phyloP scores from a whole-genome alignment of 495 filamentous ascomycete species.

The Lophium mytilinum region DNA sequence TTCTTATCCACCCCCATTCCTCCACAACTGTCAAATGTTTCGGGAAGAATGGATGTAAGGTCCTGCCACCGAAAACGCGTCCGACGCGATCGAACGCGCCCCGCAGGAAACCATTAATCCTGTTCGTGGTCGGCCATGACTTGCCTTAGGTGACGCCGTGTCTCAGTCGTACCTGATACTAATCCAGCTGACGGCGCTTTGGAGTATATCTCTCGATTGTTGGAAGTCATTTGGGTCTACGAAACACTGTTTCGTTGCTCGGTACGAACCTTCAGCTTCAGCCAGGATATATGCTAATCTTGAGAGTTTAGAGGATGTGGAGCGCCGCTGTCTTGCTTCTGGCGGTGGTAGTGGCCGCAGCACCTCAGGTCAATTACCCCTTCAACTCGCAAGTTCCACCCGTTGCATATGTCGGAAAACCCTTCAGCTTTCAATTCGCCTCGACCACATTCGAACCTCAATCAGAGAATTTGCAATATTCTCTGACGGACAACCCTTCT shows the following conservation, averaged over 20 bases:
- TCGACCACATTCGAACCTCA: slow-evolving; percentile 56
- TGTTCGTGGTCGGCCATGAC: background rate
- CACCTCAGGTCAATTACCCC: slow-evolving; percentile 51
- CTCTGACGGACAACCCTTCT: slow-evolving; percentile 50
- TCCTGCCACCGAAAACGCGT: background rate
- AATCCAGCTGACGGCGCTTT: too few species aligned
- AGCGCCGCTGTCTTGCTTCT: slow-evolving; percentile 2
- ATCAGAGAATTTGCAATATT: slow-evolving; percentile 48
- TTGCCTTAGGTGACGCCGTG: background rate
- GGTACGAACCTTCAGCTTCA: too few species aligned
- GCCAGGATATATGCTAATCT: background rate
- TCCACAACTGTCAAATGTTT: slow-evolving; percentile 1
- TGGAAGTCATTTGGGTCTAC: too few species aligned
- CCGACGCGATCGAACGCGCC: slow-evolving; percentile 10
- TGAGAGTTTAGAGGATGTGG: slow-evolving; percentile 1
- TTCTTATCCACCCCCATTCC: slow-evolving; percentile 6
- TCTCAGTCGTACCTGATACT: background rate
- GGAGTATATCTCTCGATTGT: too few species aligned
- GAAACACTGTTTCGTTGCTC: too few species aligned
- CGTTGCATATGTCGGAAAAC: slow-evolving; percentile 56
- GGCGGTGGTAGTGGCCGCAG: slow-evolving; percentile 33
- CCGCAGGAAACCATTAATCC: slow-evolving; percentile 12
- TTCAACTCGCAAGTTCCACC: slow-evolving; percentile 72
- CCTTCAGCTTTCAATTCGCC: slow-evolving; percentile 62
- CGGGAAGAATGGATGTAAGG: background rate